Percentiles rank a stretch among this genome's conserved stretches.
Evolutionary conservation across 805 yeast species (phyloP).

Genomic region (Lipomyces yamadae): DNA sequence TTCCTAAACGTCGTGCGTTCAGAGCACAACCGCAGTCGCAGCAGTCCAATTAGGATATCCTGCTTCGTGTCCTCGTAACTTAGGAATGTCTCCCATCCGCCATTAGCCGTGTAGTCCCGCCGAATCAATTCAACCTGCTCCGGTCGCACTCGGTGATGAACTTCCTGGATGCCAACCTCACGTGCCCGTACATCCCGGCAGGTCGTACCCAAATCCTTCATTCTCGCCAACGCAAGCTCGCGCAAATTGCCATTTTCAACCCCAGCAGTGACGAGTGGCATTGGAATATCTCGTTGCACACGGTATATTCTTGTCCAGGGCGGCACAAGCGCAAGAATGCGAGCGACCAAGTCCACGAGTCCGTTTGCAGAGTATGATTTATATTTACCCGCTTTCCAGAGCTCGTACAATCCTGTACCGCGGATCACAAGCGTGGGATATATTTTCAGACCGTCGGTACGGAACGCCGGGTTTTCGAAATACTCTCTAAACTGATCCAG

Average conservation of each 20-base stretch:
- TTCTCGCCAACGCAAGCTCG: conserved; percentile 93
- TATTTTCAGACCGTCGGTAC: conserved; percentile 94
- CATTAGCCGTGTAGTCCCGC: conserved; percentile 95
- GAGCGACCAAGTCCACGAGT: conserved; percentile 89
- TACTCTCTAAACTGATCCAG: conserved; percentile 94
- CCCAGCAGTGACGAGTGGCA: conserved; percentile 97
- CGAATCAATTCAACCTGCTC: conserved; percentile 95
- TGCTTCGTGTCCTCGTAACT: conserved; percentile 96
- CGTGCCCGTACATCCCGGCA: conserved; percentile 97
- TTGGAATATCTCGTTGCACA: conserved; percentile 98
- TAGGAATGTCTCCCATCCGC: conserved; percentile 97
- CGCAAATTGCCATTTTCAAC: conserved; percentile 97
- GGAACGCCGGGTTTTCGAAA: conserved; percentile 93
- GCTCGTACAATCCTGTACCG: conserved; percentile 95
- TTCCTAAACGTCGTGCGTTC: conserved; percentile 88
- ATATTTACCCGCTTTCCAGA: conserved; percentile 96
- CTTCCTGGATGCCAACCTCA: conserved; percentile 98
- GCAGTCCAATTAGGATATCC: conserved; percentile 89
- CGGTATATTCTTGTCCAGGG: conserved; percentile 99
- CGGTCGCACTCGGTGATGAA: conserved; percentile 93
- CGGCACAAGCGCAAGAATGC: conserved; percentile 94
- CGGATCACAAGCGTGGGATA: conserved; percentile 96
- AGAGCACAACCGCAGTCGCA: conserved; percentile 85
- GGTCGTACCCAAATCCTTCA: conserved; percentile 96
- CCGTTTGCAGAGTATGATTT: conserved; percentile 95